These are phyloP conservation scores for Ottelia alismoides DNA, from an alignment of 106 monocot species.

Conservation along the genomic window DNA sequence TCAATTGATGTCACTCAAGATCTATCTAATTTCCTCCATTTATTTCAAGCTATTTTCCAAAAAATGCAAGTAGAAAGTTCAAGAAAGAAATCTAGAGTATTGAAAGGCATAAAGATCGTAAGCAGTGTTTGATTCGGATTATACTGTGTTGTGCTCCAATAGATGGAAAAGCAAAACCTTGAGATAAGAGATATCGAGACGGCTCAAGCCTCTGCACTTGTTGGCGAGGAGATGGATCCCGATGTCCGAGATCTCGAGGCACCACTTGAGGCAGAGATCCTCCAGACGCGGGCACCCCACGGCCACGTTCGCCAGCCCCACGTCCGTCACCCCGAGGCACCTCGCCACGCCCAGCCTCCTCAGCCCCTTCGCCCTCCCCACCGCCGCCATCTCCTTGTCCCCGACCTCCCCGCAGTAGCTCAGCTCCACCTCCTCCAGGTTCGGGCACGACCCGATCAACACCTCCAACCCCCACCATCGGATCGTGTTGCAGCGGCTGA, in stretches of 20 bases:
- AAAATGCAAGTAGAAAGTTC: background rate
- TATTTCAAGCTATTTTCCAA: too few species aligned
- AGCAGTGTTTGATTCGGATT: too few species aligned
- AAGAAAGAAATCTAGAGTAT: background rate
- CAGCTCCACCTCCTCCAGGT: conserved; percentile 58
- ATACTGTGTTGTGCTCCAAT: too few species aligned
- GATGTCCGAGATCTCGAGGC: conserved; percentile 64
- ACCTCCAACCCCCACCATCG: conserved; percentile 62
- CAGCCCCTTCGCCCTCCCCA: conserved; percentile 34
- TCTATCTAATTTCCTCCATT: too few species aligned
- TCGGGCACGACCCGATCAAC: conserved; percentile 37
- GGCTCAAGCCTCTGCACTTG: conserved; percentile 57
- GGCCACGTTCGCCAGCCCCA: conserved; percentile 64
- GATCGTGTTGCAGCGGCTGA: conserved; percentile 40
- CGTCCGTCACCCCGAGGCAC: conserved; percentile 68
- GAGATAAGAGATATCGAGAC: conserved; percentile 65
- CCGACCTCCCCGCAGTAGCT: conserved; percentile 53
- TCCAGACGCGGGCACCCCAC: conserved; percentile 52
- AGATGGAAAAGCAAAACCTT: conserved; percentile 28
- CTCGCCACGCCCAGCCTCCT: conserved; percentile 51
- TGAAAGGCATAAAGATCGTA: too few species aligned
- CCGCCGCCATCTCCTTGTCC: conserved; percentile 64
- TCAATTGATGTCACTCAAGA: background rate
- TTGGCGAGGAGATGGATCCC: conserved; percentile 71
- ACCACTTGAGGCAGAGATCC: conserved; percentile 68